These are phyloP conservation scores for Dictyostelium firmibasis DNA, from an alignment of 78 protist species.

Conservation along the genomic window DNA sequence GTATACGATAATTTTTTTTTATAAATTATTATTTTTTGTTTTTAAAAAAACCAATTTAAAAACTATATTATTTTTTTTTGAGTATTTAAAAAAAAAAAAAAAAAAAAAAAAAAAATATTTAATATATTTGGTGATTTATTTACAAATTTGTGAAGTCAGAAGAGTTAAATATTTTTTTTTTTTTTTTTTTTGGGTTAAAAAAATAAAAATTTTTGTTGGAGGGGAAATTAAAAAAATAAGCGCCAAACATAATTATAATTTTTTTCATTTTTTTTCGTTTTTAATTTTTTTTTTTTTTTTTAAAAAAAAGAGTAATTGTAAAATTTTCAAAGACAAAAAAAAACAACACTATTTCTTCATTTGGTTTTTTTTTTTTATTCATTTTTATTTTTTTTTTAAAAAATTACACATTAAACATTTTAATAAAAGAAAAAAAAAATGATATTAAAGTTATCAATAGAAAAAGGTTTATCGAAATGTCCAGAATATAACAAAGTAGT, in stretches of 20 bases:
- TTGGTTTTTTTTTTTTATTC: not conserved
- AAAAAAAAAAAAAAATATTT: no score
- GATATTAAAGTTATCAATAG: not conserved
- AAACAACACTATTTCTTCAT: no score
- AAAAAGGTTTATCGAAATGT: not conserved
- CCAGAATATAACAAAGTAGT: not conserved
- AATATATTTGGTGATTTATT: no score
- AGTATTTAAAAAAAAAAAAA: no score
- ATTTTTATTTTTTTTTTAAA: no score
- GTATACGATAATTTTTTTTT: not conserved
- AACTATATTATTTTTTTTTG: no score
- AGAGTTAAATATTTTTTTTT: no score
- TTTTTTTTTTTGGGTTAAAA: not conserved
- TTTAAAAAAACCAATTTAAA: not conserved
- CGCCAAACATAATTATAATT: not conserved
- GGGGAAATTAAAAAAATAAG: not conserved
- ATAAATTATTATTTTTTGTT: not conserved
- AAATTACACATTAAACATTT: no score
- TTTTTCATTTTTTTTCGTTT: not conserved
- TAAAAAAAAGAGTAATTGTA: no score
- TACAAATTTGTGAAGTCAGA: no score
- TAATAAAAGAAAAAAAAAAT: not conserved
- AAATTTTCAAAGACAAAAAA: no score
- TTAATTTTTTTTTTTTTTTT: not conserved
- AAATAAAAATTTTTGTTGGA: not conserved